Evolutionary conservation across 2,329 filamentous ascomycete species (phyloP).

Genomic region (Neofusicoccum parvum): DNA sequence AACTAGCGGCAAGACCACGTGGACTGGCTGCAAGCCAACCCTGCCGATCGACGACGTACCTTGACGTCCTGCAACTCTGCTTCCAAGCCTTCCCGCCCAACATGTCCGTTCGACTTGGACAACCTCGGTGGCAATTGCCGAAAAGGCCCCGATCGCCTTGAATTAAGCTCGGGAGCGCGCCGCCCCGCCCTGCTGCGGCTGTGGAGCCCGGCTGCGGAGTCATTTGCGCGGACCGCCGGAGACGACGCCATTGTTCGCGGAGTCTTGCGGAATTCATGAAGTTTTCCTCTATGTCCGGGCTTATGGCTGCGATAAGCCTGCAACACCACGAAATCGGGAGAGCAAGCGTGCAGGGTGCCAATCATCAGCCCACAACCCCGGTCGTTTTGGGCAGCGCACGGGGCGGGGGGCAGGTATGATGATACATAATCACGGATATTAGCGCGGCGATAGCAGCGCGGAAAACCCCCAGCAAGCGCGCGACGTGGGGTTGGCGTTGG

Average conservation of each 20-base stretch:
- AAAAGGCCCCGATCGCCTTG: not conserved
- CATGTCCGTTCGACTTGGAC: not conserved
- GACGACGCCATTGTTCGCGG: not conserved
- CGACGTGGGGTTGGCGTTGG: too few species aligned
- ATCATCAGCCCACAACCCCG: too few species aligned
- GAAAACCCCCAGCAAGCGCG: too few species aligned
- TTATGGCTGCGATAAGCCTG: too few species aligned
- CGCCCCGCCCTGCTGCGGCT: conserved; percentile 4
- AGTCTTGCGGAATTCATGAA: not conserved
- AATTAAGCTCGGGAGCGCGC: conserved; percentile 8
- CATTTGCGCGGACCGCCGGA: not conserved
- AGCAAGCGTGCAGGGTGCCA: too few species aligned
- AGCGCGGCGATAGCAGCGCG: too few species aligned
- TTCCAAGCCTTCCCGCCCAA: not conserved
- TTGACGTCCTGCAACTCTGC: not conserved
- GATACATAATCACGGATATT: too few species aligned
- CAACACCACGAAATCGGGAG: too few species aligned
- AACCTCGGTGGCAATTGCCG: not conserved
- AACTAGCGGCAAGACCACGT: not conserved
- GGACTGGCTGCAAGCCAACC: too few species aligned
- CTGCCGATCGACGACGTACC: not conserved
- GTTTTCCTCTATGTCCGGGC: not conserved
- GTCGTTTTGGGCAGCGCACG: too few species aligned
- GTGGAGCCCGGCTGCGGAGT: not conserved
- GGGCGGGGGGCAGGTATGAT: too few species aligned